Conservation (phyloP, 768 basidiomycete species). For the Mycena indigotica region DNA sequence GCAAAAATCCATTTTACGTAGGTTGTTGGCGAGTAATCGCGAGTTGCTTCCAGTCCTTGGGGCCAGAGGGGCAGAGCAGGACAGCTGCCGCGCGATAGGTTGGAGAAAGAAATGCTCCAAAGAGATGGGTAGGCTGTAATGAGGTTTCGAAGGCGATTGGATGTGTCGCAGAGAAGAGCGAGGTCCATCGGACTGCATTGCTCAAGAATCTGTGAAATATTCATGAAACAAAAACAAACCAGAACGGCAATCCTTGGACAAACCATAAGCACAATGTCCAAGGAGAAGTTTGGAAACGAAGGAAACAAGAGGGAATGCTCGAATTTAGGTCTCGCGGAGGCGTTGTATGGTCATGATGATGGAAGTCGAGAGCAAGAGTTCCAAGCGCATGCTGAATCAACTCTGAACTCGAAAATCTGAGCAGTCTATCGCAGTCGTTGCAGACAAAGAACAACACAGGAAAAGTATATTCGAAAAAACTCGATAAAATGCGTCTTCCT, state of each 20-base stretch:
- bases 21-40: neutral
- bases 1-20: neutral
- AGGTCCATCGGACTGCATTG: neutral
- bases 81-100: neutral
- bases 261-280: neutral
- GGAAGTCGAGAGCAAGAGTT: too few relatives aligned
- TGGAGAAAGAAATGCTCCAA: neutral
- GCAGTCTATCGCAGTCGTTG: too few relatives aligned
- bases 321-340: neutral
- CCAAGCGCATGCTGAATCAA: too few relatives aligned
- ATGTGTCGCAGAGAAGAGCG: neutral
- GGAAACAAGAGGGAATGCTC: neutral
- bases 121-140: neutral
- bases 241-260: too few relatives aligned
- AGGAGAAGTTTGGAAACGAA: neutral
- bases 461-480: too few relatives aligned
- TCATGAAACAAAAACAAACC: too few relatives aligned
- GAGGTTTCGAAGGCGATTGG: neutral
- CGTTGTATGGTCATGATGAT: neutral
- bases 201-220: neutral
- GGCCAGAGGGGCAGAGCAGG: neutral
- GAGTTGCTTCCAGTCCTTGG: neutral
- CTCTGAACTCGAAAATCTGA: too few relatives aligned
- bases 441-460: too few relatives aligned
- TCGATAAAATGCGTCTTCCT: too few relatives aligned